Percentiles rank a stretch among this genome's conserved stretches.
phyloP scores from a whole-genome alignment of 306 rosid genomes.

The Vigna nakashimae region DNA sequence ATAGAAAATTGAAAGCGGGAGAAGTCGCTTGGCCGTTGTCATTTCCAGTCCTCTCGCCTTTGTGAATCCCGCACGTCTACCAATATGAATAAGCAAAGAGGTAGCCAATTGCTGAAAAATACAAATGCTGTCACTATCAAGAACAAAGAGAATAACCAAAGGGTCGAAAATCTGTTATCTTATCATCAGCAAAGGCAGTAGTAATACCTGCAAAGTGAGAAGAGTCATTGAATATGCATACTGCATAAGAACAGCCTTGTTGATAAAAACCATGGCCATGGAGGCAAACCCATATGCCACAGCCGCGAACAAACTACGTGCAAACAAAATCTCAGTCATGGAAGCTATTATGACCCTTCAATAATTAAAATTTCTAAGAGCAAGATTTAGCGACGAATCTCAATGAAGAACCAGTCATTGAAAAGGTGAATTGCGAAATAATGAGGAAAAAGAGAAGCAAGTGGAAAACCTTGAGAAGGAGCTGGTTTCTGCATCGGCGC shows the following conservation, averaged over 20 bases:
- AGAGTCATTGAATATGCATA: constrained; percentile 87
- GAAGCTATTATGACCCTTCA: constrained; percentile 1
- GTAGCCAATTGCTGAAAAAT: constrained; percentile 80
- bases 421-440: neutral
- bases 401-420: neutral
- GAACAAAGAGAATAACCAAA: constrained; percentile 9
- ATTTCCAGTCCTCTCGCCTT: constrained; percentile 71
- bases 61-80: constrained; percentile 76
- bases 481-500: constrained; percentile 59
- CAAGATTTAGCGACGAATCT: neutral
- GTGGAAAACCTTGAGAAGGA: constrained; percentile 60
- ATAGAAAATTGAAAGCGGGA: constrained; percentile 82
- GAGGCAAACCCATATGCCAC: constrained; percentile 89
- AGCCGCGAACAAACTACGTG: constrained; percentile 78
- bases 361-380: neutral
- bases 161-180: neutral
- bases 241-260: constrained; percentile 94
- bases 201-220: constrained; percentile 84
- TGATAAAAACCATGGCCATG: constrained; percentile 97
- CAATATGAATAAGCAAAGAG: constrained; percentile 71
- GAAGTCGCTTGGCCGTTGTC: constrained; percentile 74
- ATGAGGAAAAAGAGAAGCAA: neutral
- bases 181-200: constrained; percentile 10
- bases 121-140: constrained; percentile 8
- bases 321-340: constrained; percentile 31